A percentile compares a stretch with the other conserved stretches of the same genome.
phyloP scores from a whole-genome alignment of 2,329 filamentous ascomycete species.

The Fusarium burgessii region DNA sequence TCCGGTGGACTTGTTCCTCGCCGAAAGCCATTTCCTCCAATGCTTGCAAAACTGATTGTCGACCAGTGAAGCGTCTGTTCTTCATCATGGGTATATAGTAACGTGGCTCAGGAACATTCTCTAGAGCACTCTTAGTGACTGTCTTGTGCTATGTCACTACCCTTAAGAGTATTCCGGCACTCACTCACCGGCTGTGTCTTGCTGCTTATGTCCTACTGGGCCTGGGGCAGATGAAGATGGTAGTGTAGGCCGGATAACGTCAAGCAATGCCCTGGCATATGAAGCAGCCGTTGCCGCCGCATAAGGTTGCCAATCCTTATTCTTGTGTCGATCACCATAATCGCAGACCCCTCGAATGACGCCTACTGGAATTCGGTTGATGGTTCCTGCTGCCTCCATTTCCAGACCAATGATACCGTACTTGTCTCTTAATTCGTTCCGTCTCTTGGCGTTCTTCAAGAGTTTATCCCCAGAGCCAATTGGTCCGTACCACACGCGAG shows the following conservation, averaged over 20 bases:
- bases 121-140: neutral
- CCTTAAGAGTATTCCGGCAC: no score
- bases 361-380: conserved; percentile 47
- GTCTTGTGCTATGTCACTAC: neutral
- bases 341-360: conserved; percentile 52
- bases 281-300: conserved; percentile 50
- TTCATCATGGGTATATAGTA: neutral
- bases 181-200: neutral
- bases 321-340: conserved; percentile 51
- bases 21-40: conserved; percentile 22
- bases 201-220: no score
- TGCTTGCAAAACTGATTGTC: neutral
- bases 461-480: conserved; percentile 52
- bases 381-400: conserved; percentile 41
- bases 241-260: neutral
- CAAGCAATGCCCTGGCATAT: conserved; percentile 24
- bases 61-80: neutral
- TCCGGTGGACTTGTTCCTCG: neutral
- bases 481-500: conserved; percentile 9
- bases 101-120: no score
- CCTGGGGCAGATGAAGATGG: neutral
- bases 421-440: conserved; percentile 45
- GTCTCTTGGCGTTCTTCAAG: conserved; percentile 42
- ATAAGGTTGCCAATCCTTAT: conserved; percentile 52
- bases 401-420: conserved; percentile 50